Evolutionary conservation across 225 moss, liverwort and hornwort species (phyloP), one percentile per base, ranked within the genome.

Genomic region (Pseudoscleropodium purum): DNA sequence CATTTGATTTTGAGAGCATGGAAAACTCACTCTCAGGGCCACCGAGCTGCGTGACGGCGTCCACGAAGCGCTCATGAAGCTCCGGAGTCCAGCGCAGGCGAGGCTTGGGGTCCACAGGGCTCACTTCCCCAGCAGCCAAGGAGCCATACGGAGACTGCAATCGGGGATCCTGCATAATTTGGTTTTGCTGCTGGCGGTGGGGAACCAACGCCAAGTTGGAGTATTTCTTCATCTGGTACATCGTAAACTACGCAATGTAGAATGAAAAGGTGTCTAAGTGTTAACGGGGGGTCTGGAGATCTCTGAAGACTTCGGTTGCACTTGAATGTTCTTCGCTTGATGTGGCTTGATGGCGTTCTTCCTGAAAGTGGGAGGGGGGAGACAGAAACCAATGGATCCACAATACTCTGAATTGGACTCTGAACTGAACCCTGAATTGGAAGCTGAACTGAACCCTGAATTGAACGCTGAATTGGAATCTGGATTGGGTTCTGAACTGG

Each of bases 191-290:
- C 75, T 92, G 95, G 81, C 97, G 93, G 92, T 97, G 96, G 23
- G 98, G 95, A 86, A 95, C 90, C 43, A 98, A 86, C 77, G 93
- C 93, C 45, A 95, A 86, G 91, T 90, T 98, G 33, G 97, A 91
- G 86, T 98, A 98, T 88, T 97, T 98, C 97, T 97, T 98, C 95
- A 98, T 97, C 94, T 97, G 98, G 94, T 95, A 97, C 98, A 97
- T 97, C 90, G 76, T 75, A 80, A 52, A 57, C 60, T 37, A 88
- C 61, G 68, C 67, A 43, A 79, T 67, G 33, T 68, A 23, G 27
- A 75, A 36, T 47, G 49, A 76, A 51, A 30, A 83, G 36, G 65
- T 33, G 33, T 21, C 21, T 76, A 12, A 49, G 65, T 83, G 83
- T 83, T 83, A 83, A 83, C 83, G 83, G 83, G 83, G 82, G 75